Evolutionary conservation across 345 rosid species (phyloP), one percentile per base, ranked within the genome.

Genomic region (Populus tremula): DNA sequence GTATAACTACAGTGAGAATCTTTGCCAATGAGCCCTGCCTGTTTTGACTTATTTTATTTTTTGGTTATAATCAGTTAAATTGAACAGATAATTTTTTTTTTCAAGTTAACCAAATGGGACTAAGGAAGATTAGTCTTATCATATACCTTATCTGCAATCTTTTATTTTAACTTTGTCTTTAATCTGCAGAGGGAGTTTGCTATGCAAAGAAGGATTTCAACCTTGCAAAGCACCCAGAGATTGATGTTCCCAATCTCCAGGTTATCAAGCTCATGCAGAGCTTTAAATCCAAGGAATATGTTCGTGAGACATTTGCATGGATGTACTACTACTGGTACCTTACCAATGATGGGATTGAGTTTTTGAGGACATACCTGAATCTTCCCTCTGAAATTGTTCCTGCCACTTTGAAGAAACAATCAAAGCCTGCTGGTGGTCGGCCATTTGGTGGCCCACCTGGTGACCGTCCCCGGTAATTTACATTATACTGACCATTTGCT

Each of bases 261-360:
- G 96, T 92, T 82, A 92, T 92, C 70, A 92, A 92, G 86, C 89
- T 92, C 53, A 92, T 92, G 96, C 94, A 92, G 89, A 80, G 85
- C 68, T 90, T 90, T 82, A 89, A 90, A 76, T 90, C 92, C 72
- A 90, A 86, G 89, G 92, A 87, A 85, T 90, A 87, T 78, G 94
- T 90, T 6, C 87, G 89, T 27, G 91, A 87, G 84, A 89, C 94
- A 33, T 89, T 90, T 33, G 90, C 94, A 0, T 90, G 92, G 94
- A 90, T 90, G 94, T 89, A 89, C 78, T 90, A 90, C 21, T 90
- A 90, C 75, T 90, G 94, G 94, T 90, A 84, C 69, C 78, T 88
- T 36, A 90, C 91, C 13, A 90, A 90, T n/a, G 92, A 89, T 17
- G 94, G 94, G 9, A 90, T 90, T 38, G 92, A 88, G 83, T 88